Evolutionary conservation across 208 protist genomes (phyloP).

Genomic region (Kentomonas sorsogonicus): DNA sequence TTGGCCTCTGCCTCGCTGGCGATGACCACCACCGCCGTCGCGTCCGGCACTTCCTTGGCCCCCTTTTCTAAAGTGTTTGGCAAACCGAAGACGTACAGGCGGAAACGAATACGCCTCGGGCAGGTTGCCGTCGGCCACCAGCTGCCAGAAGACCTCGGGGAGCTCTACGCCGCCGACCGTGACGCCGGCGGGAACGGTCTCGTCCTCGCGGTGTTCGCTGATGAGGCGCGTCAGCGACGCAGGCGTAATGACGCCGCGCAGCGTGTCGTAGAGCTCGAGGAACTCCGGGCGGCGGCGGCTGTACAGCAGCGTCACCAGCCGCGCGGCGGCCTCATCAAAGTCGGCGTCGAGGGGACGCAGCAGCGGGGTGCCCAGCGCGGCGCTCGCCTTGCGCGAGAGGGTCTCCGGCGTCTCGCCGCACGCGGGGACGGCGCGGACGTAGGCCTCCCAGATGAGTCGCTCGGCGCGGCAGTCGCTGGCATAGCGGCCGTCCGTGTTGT

Average conservation of each 20-base stretch:
- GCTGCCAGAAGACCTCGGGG: conserved; percentile 50
- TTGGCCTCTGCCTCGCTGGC: too few relatives aligned
- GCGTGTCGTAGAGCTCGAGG: conserved; percentile 28
- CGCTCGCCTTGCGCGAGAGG: conserved; percentile 56
- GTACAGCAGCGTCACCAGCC: conserved; percentile 66
- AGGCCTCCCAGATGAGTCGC: conserved; percentile 60
- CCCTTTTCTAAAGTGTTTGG: too few relatives aligned
- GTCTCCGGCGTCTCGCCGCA: conserved; percentile 8
- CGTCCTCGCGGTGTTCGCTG: conserved; percentile 24
- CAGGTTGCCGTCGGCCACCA: conserved; percentile 52
- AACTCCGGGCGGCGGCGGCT: conserved; percentile 28
- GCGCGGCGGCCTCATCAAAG: conserved; percentile 63
- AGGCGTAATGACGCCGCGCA: conserved; percentile 41
- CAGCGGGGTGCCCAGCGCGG: conserved; percentile 44
- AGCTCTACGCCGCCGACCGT: conserved; percentile 33
- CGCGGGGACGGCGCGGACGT: conserved; percentile 32
- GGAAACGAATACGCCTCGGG: conserved; percentile 59
- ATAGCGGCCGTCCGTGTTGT: conserved; percentile 86
- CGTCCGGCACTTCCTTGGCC: too few relatives aligned
- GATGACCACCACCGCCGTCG: too few relatives aligned
- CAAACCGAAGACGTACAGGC: conserved; percentile 31
- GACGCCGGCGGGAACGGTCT: conserved; percentile 30
- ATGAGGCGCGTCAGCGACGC: conserved; percentile 34
- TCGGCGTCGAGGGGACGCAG: conserved; percentile 58
- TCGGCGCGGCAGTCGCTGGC: conserved; percentile 84